Percentiles rank a stretch among this genome's conserved stretches.
Evolutionary conservation across 2,329 filamentous ascomycete genomes (phyloP).

Genomic region (Chaetomium sp.): DNA sequence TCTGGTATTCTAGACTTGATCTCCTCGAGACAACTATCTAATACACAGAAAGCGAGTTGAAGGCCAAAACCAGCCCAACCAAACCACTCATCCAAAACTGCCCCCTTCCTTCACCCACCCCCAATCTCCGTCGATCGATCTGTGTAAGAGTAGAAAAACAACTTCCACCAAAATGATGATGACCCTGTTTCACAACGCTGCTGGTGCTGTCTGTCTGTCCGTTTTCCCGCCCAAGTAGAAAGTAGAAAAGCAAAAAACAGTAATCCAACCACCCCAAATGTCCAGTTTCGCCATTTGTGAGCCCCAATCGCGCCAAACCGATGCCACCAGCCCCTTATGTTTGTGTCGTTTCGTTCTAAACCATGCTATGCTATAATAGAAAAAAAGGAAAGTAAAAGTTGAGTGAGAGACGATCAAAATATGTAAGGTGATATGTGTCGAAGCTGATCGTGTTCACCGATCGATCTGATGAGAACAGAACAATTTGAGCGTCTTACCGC

Average conservation of each 20-base stretch:
- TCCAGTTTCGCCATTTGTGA: slow-evolving; percentile 30
- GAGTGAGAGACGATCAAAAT: slow-evolving; percentile 15
- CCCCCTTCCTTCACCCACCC: slow-evolving; percentile 7
- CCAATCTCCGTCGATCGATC: slow-evolving; percentile 24
- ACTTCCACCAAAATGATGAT: slow-evolving; percentile 25
- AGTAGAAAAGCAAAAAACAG: slow-evolving; percentile 29
- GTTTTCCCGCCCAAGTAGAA: slow-evolving; percentile 4
- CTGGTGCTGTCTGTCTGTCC: slow-evolving; percentile 16
- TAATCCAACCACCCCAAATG: slow-evolving; percentile 33
- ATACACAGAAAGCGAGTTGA: slow-evolving; percentile 68
- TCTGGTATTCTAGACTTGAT: slow-evolving; percentile 59
- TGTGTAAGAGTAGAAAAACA: slow-evolving; percentile 25
- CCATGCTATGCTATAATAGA: slow-evolving; percentile 24
- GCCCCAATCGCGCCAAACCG: slow-evolving; percentile 21
- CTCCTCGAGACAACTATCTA: slow-evolving; percentile 50
- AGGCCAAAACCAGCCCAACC: slow-evolving; percentile 37
- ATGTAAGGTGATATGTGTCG: slow-evolving; percentile 26
- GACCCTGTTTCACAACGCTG: slow-evolving; percentile 16
- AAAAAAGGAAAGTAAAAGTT: slow-evolving; percentile 10
- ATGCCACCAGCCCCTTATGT: slow-evolving; percentile 23
- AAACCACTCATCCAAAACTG: slow-evolving; percentile 11
- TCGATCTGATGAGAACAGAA: slow-evolving; percentile 10
- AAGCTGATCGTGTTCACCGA: not conserved
- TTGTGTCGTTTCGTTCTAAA: slow-evolving; percentile 35
- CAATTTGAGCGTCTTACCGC: slow-evolving; percentile 3